Evolutionary conservation across 2,329 filamentous ascomycete genomes (phyloP).

Genomic region (Trichoderma sp.): DNA sequence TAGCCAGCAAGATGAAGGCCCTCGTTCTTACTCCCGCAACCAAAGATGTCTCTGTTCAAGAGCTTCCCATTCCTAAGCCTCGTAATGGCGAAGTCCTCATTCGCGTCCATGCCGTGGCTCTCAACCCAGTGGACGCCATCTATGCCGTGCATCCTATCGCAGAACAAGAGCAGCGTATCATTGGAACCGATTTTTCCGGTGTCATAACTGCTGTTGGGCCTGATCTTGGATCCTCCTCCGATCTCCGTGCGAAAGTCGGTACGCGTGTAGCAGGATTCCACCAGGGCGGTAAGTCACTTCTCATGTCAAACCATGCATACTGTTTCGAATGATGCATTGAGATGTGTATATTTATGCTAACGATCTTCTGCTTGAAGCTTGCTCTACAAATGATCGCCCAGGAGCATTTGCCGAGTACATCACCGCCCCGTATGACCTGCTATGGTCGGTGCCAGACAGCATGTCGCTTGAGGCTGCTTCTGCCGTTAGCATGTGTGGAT

Average conservation of each 20-base stretch:
- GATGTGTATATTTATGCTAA: background rate
- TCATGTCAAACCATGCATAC: background rate
- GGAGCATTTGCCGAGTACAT: constrained; percentile 47
- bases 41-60: constrained; percentile 10
- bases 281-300: constrained; percentile 34
- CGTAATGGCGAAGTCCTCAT: constrained; percentile 25
- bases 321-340: no score
- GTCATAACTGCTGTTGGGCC: constrained; percentile 27
- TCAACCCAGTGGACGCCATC: constrained; percentile 33
- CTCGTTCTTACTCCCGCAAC: constrained; percentile 25
- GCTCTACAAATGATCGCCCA: constrained; percentile 40
- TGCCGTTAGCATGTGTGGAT: constrained; percentile 39
- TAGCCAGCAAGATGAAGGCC: constrained; percentile 26
- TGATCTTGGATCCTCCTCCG: constrained; percentile 18
- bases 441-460: constrained; percentile 36
- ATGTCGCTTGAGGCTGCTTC: constrained; percentile 39
- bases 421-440: constrained; percentile 34
- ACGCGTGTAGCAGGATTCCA: constrained; percentile 41
- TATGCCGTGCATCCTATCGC: constrained; percentile 38
- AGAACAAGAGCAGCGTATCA: constrained; percentile 27
- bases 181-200: constrained; percentile 45
- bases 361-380: constrained; percentile 28
- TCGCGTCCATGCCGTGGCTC: constrained; percentile 27
- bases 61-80: constrained; percentile 24
- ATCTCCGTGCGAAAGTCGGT: constrained; percentile 28